Evolutionary conservation across 2,329 filamentous ascomycete species (phyloP), one percentile per base, ranked within the genome.

Genomic region (Penicillium aurantiogriseum): DNA sequence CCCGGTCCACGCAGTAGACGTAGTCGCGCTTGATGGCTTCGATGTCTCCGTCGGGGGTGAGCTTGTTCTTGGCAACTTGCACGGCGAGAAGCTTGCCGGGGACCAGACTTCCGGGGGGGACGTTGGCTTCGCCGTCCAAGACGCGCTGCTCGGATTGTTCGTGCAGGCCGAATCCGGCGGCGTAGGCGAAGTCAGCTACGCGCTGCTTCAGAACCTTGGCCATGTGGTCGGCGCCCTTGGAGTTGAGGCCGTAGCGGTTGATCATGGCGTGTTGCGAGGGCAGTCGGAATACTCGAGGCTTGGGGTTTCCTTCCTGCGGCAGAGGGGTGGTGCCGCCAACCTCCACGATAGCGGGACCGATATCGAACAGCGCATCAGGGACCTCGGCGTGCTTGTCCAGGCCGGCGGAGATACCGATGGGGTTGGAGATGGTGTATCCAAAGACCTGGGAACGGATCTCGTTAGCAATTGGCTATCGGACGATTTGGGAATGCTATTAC

Each of bases 41-140:
- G 59, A 96, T 88, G 70, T 97, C 91, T 47, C 82, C 81, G 71
- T 95, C 92, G 21, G 91, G 86, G 0, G 94, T 99, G 46, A 85
- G 82, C 80, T 97, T 97, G 79, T 97, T 97, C 85, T 99, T 99
- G 51, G 93, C 92, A 42, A 97, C 86, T 77, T 99, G 94, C 19
- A 99, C 92, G 17, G 91, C 88, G 60, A 99, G 81, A 57, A 97
- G 78, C 59, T 88, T 86, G 15, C 92, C 93, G 0, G 86, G 79
- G 15, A 80, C 77, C 66, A 99, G 79, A 74, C 89, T 91, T n/a
- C 94, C 91, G 0, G 92, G 88, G 0, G 91, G 91, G 0, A 96
- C 91, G 38, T 85, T 69, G 43, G 87, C 89, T 55, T 87, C 84
- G 23, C 91, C 92, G 65, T 94, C 82, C 38, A 97, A 79, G 1